These are phyloP conservation scores for Yamadazyma epiphylla DNA, from an alignment of 1,139 yeast species.

Conservation along the genomic window DNA sequence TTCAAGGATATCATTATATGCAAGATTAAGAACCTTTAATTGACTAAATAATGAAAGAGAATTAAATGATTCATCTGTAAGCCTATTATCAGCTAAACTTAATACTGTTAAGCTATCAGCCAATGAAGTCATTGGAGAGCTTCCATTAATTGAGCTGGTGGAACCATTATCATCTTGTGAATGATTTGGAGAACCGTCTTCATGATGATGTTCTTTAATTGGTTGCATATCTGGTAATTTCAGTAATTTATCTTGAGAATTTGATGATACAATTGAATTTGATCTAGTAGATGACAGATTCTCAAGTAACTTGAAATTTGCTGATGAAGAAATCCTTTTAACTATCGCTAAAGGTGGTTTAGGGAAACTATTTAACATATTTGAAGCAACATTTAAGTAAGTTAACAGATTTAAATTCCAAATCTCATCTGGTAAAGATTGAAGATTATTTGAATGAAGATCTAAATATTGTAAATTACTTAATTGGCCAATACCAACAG, in stretches of 20 bases:
- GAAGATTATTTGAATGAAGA: conserved; percentile 81
- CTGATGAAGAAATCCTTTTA: conserved; percentile 32
- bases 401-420: conserved; percentile 62
- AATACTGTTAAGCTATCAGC: conserved; percentile 55
- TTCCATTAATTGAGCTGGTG: not conserved
- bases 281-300: not conserved
- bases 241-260: conserved; percentile 1
- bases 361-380: conserved; percentile 66
- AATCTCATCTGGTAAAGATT: conserved; percentile 61
- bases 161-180: not conserved
- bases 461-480: conserved; percentile 66
- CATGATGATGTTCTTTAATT: not conserved
- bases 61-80: conserved; percentile 75
- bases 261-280: not conserved
- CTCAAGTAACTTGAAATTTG: conserved; percentile 14
- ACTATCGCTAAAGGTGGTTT: conserved; percentile 45
- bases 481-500: conserved; percentile 61
- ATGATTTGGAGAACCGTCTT: not conserved
- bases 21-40: conserved; percentile 64
- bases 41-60: conserved; percentile 58
- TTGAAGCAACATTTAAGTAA: conserved; percentile 73
- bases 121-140: conserved; percentile 24
- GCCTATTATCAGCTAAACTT: conserved; percentile 77
- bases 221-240: not conserved
- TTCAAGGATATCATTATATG: conserved; percentile 82